These are phyloP conservation scores for Ophiostoma novo-ulmi DNA, from an alignment of 2,329 filamentous ascomycete genomes.

Conservation along the genomic window DNA sequence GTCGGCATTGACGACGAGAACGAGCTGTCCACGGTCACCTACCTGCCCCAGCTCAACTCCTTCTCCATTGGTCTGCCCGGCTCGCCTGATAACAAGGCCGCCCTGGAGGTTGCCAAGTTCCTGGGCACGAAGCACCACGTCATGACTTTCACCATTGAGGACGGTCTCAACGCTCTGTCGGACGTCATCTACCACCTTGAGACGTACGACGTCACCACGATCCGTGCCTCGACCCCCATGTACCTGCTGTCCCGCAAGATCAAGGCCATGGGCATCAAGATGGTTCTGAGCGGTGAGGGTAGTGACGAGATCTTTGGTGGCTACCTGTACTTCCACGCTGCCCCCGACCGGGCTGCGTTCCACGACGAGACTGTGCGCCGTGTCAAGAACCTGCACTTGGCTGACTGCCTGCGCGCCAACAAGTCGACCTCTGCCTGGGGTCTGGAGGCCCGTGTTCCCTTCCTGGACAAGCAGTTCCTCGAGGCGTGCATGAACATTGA, in stretches of 20 bases:
- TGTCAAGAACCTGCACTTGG: conserved; percentile 91
- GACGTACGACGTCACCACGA: conserved; percentile 96
- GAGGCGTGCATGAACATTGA: conserved; percentile 91
- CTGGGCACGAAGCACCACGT: conserved; percentile 96
- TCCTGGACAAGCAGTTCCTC: conserved; percentile 96
- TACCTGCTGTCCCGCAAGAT: conserved; percentile 97
- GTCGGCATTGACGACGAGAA: conserved; percentile 94
- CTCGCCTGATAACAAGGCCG: conserved; percentile 87
- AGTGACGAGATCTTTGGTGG: conserved; percentile 98
- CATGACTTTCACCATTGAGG: conserved; percentile 96
- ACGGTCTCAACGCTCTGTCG: conserved; percentile 91
- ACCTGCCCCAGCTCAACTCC: conserved; percentile 92
- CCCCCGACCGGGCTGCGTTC: conserved; percentile 85
- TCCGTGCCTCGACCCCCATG: conserved; percentile 97
- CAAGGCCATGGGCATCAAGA: conserved; percentile 99
- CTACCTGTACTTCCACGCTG: conserved; percentile 97
- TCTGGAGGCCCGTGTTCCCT: conserved; percentile 93
- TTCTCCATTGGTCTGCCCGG: conserved; percentile 96
- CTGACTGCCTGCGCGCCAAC: conserved; percentile 97
- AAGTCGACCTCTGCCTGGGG: conserved; percentile 99
- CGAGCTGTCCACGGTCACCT: conserved; percentile 81
- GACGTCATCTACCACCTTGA: conserved; percentile 98
- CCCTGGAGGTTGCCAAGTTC: conserved; percentile 89
- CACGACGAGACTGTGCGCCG: conserved; percentile 91
- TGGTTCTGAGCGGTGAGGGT: conserved; percentile 95